Base-by-base conservation (phyloP, 2,329 filamentous ascomycete species). In the Cladophialophora carrionii region DNA sequence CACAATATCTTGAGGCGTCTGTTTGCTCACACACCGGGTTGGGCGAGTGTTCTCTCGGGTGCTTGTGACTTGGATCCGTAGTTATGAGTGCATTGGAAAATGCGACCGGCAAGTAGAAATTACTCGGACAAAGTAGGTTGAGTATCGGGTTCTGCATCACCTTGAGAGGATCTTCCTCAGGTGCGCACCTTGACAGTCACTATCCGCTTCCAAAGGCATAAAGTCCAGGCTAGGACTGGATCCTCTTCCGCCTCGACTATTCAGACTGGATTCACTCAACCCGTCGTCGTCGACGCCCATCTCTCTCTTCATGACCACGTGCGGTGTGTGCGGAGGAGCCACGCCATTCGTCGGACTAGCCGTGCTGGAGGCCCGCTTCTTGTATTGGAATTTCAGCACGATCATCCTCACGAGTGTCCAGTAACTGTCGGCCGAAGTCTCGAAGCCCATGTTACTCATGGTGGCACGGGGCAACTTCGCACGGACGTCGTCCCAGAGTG, bases 371-470 rank as follows among this genome's bases (percentile, higher is more conserved):
- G 32, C 26, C 22, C 59, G 29, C 26, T 58, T 54, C 22, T 65
- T 57, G 32, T 24, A 26, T 55, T 70, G 65, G 54, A 68, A 68
- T 53, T 56, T 66, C 43, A 64, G 55, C 31, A 70, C 61, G 17
- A 70, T 65, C 57, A 70, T 53, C 29, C 46, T 68, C 32, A 62
- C 62, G 29, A 70, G 58, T 4, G 68, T 70, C 68, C 68, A 70
- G 26, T 70, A 70, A 49, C 68, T 70, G 41, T 70, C 68, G 32
- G 68, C 63, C 4, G 68, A 66, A 6, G 65, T 70, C 53, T 70
- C 68, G 61, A 80, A 79, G 20, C 78, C 78, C 75, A 79, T 77
- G 0, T 74, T 10, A 73, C 72, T 75, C 74, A 79, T 60, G 76
- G 73, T 26, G 73, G 71, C 20, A 61, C 68, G 6, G 75, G 72